A percentile compares a stretch with the other conserved stretches of the same genome.
phyloP scores from a whole-genome alignment of 768 basidiomycete species.

The Termitomyces sp. region DNA sequence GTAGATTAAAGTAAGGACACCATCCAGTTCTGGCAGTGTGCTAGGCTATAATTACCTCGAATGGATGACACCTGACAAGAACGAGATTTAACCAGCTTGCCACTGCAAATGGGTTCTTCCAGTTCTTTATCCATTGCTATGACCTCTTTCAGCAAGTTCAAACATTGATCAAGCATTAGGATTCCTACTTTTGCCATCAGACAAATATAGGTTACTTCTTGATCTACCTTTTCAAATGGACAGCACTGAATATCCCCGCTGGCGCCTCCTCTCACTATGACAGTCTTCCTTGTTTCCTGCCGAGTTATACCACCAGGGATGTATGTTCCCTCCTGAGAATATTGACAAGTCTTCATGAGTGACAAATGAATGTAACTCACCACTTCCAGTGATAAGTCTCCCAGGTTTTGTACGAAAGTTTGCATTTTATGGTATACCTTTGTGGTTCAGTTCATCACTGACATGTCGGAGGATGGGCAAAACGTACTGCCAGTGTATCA shows the following conservation, averaged over 20 bases:
- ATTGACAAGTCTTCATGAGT: conserved; percentile 23
- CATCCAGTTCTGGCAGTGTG: too few relatives aligned
- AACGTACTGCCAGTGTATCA: conserved; percentile 22
- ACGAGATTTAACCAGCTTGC: conserved; percentile 26
- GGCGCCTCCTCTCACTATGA: conserved; percentile 17
- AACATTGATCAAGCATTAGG: neutral
- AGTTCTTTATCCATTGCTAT: conserved; percentile 21
- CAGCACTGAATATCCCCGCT: conserved; percentile 19
- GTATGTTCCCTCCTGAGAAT: conserved; percentile 8
- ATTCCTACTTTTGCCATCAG: conserved; percentile 20
- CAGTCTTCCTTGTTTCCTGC: conserved; percentile 20
- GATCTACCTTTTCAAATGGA: conserved; percentile 23
- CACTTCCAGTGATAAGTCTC: conserved; percentile 10
- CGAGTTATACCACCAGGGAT: conserved; percentile 22
- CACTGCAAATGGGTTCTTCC: conserved; percentile 24
- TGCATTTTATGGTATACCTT: conserved; percentile 16
- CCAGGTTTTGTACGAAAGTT: conserved; percentile 4
- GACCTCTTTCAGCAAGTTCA: neutral
- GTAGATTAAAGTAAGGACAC: neutral
- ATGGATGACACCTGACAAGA: conserved; percentile 24
- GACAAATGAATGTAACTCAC: conserved; percentile 21
- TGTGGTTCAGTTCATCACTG: neutral
- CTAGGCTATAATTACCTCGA: conserved; percentile 20
- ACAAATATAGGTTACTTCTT: conserved; percentile 24
- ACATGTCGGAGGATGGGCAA: neutral